A percentile compares a stretch with the other conserved stretches of the same genome.
phyloP scores from a whole-genome alignment of 2,329 filamentous ascomycete species.

The Colletotrichum tropicale region DNA sequence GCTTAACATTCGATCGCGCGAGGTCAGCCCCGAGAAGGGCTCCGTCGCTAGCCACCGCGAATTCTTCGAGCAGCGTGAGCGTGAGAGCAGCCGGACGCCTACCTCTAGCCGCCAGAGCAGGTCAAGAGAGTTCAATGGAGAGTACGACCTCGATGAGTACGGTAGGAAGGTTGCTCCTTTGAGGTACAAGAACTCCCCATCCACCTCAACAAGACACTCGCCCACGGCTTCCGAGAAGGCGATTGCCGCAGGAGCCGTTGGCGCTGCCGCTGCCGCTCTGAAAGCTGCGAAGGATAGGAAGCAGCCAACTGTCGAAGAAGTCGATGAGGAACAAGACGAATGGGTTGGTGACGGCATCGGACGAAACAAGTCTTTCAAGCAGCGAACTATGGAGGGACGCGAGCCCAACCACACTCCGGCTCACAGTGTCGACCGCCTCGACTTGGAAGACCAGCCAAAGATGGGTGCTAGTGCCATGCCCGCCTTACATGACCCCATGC shows the following conservation, averaged over 20 bases:
- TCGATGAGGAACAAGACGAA: constrained; percentile 35
- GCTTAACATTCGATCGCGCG: constrained; percentile 33
- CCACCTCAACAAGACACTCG: constrained; percentile 51
- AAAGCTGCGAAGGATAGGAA: constrained; percentile 53
- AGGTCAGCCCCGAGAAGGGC: constrained; percentile 45
- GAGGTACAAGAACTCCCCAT: constrained; percentile 55
- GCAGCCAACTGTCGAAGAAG: constrained; percentile 37
- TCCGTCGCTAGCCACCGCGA: constrained; percentile 44
- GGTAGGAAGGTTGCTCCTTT: constrained; percentile 58
- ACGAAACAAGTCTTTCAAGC: constrained; percentile 69
- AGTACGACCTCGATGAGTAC: constrained; percentile 64
- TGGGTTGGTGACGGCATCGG: constrained; percentile 56
- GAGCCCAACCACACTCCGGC: constrained; percentile 60
- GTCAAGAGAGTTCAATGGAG: constrained; percentile 51
- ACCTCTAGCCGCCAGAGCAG: constrained; percentile 38
- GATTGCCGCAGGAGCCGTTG: constrained; percentile 62
- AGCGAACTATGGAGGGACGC: constrained; percentile 62
- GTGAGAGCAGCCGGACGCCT: constrained; percentile 40
- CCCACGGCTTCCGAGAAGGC: constrained; percentile 62
- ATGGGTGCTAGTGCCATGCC: constrained; percentile 76
- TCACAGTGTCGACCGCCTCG: constrained; percentile 63
- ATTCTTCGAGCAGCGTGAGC: constrained; percentile 42
- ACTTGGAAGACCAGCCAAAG: constrained; percentile 55
- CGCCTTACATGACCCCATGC: constrained; percentile 71
- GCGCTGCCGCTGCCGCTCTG: constrained; percentile 55